phyloP scores from a whole-genome alignment of 805 yeast genomes.

The Yarrowia keelungensis region DNA sequence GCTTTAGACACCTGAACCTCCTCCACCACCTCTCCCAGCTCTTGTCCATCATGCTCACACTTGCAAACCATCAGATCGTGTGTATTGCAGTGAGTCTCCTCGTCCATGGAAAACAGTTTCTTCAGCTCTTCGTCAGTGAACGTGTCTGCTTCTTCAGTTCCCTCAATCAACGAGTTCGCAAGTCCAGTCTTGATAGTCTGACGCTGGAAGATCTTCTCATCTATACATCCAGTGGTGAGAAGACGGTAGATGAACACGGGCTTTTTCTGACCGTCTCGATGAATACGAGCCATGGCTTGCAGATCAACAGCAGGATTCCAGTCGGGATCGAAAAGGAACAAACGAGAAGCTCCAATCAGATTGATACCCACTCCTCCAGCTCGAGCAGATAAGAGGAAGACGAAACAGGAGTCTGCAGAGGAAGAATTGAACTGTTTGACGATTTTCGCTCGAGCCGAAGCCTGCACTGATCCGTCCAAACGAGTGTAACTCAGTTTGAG shows the following conservation, averaged over 20 bases:
- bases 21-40: conserved; percentile 8
- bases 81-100: conserved; percentile 62
- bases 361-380: conserved; percentile 95
- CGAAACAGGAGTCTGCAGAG: conserved; percentile 54
- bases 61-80: conserved; percentile 69
- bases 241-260: conserved; percentile 84
- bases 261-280: conserved; percentile 86
- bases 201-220: conserved; percentile 91
- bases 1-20: conserved; percentile 7
- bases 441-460: conserved; percentile 65
- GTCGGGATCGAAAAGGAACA: conserved; percentile 87
- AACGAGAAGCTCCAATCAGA: conserved; percentile 85
- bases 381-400: conserved; percentile 82
- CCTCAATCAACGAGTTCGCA: conserved; percentile 71
- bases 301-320: conserved; percentile 96
- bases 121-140: conserved; percentile 73
- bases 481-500: conserved; percentile 62
- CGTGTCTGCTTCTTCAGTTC: conserved; percentile 54
- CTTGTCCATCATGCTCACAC: conserved; percentile 18
- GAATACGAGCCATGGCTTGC: conserved; percentile 95
- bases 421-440: conserved; percentile 72
- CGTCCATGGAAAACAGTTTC: conserved; percentile 71
- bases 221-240: conserved; percentile 87
- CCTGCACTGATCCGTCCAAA: conserved; percentile 85
- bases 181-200: conserved; percentile 84